phyloP scores from a whole-genome alignment of 1,139 yeast genomes.

The Maudiozyma humilis region DNA sequence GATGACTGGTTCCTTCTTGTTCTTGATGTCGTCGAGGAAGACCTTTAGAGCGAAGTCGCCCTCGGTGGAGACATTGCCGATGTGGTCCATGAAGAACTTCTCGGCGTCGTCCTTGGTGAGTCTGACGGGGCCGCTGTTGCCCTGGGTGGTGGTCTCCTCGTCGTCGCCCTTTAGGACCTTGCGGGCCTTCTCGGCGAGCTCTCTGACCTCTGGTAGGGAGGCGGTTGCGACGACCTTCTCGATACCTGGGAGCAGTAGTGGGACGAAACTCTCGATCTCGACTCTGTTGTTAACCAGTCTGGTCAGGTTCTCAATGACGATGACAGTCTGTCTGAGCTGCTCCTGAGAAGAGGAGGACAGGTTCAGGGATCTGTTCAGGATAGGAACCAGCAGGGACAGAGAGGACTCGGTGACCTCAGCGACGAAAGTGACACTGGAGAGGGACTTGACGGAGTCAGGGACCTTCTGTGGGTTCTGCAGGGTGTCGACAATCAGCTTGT shows the following conservation, averaged over 20 bases:
- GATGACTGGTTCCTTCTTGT: slow-evolving; percentile 20
- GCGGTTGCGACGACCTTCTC: slow-evolving; percentile 84
- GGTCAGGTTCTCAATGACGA: slow-evolving; percentile 91
- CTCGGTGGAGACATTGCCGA: slow-evolving; percentile 23
- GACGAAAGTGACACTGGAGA: slow-evolving; percentile 91
- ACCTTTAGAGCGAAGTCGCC: slow-evolving; percentile 12
- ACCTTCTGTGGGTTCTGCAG: slow-evolving; percentile 84
- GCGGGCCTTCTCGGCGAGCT: slow-evolving; percentile 79
- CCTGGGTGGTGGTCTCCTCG: slow-evolving; percentile 35
- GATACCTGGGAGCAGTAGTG: slow-evolving; percentile 81
- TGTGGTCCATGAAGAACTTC: slow-evolving; percentile 37
- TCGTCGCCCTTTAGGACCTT: slow-evolving; percentile 77
- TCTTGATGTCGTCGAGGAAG: slow-evolving; percentile 32
- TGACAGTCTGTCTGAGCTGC: slow-evolving; percentile 91
- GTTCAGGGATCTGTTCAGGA: slow-evolving; percentile 81
- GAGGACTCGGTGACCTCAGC: slow-evolving; percentile 98
- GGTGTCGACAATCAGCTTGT: slow-evolving; percentile 77
- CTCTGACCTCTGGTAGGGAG: slow-evolving; percentile 93
- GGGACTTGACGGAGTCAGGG: slow-evolving; percentile 78
- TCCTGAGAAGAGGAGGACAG: slow-evolving; percentile 83
- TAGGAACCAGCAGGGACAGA: slow-evolving; percentile 81
- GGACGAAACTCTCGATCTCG: slow-evolving; percentile 83
- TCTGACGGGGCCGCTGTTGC: slow-evolving; percentile 59
- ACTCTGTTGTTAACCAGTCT: slow-evolving; percentile 89
- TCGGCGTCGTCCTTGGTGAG: slow-evolving; percentile 49